Conservation (phyloP, 495 filamentous ascomycete species). For the Penicillium psychrofluorescens region DNA sequence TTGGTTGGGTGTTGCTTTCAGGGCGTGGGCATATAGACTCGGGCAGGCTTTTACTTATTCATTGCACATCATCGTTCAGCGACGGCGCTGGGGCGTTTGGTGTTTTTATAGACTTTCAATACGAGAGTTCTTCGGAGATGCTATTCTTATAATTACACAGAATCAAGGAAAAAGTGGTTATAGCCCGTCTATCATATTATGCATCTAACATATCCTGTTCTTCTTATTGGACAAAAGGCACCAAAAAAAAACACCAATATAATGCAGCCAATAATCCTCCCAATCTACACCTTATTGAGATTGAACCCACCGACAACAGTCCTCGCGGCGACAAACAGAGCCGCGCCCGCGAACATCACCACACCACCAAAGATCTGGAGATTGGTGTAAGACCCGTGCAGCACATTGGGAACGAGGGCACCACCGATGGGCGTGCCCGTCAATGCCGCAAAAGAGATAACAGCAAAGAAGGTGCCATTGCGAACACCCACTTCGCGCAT, state of each 20-base stretch:
- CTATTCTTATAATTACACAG: not conserved
- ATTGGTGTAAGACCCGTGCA: conserved; percentile 48
- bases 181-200: too few relatives aligned
- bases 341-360: conserved; percentile 44
- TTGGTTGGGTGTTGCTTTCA: conserved; percentile 3
- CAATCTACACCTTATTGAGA: conserved; percentile 22
- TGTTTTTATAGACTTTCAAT: not conserved
- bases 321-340: conserved; percentile 40
- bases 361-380: conserved; percentile 63
- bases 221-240: too few relatives aligned
- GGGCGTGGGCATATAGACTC: conserved; percentile 9
- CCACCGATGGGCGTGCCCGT: conserved; percentile 69
- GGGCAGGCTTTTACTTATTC: conserved; percentile 8
- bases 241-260: too few relatives aligned
- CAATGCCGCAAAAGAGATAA: conserved; percentile 57
- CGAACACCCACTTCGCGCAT: conserved; percentile 66
- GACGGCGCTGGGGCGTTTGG: conserved; percentile 32
- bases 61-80: conserved; percentile 27
- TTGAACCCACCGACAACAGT: conserved; percentile 26
- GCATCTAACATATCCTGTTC: too few relatives aligned
- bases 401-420: conserved; percentile 48
- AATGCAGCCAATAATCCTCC: too few relatives aligned
- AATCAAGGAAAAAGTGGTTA: not conserved
- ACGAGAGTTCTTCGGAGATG: not conserved
- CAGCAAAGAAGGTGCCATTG: conserved; percentile 59